Evolutionary conservation across 2,329 filamentous ascomycete species (phyloP), one percentile per base, ranked within the genome.

Genomic region (Aspergillus ibericus): DNA sequence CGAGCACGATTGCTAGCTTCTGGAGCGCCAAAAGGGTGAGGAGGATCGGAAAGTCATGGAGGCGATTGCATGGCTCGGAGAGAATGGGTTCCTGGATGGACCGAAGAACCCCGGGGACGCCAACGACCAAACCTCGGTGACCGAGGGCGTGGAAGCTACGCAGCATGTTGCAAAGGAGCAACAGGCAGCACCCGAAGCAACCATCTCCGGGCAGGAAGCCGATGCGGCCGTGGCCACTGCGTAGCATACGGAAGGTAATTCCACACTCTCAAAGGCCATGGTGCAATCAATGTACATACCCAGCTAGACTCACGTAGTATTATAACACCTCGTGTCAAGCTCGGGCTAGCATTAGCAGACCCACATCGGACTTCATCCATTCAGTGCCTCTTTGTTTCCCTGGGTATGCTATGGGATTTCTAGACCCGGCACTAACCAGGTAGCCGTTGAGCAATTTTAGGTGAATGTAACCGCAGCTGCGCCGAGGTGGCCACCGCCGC

Each of bases 1-100:
- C 49, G 5, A 12, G 3, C 29, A 44, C 15, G 4, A 40, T 16
- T 9, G 10, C 22, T 53, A 78, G 75, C 72, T 81, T 56, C 63
- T 80, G 42, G 75, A 73, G 34, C 75, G 73, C 50, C 75, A 80
- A 64, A 72, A 73, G 53, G 72, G 77, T 56, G 77, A 80, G 29
- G 75, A 78, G 35, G 68, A 77, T 55, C 74, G 70, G 47, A 73
- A 69, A 42, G 69, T 76, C 10, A 76, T 80, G 73, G 70, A 75
- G 60, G 74, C 73, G 42, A 80, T 81, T 57, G 61, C 67, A 53
- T 75, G 69, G 69, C 64, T 81, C 7, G 78, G 78, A 1, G 72
- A 78, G 44, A 71, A 73, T 48, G 77, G 78, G 32, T 44, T 75
- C 40, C 68, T 80, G 18, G 72, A 74, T 20, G 66, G 66, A 36